Percentiles rank a stretch among this genome's conserved stretches.
These are phyloP conservation scores for Neurospora pannonica DNA, from an alignment of 495 filamentous ascomycete species.

Conservation along the genomic window DNA sequence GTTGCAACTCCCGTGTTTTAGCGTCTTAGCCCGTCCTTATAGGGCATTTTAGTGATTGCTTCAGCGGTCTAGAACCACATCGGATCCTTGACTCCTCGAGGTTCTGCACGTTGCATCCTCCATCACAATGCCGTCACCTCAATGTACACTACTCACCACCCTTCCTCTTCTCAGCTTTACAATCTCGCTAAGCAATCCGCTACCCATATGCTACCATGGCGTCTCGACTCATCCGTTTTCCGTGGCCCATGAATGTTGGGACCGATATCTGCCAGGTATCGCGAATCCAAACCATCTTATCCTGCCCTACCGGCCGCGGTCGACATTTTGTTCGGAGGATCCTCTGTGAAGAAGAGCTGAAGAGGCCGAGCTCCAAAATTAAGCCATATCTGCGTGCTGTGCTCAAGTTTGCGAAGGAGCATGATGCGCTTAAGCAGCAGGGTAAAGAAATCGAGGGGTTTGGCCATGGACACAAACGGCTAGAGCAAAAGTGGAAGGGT, in stretches of 20 bases:
- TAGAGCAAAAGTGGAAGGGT: not conserved
- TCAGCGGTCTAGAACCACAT: not conserved
- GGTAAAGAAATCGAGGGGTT: not conserved
- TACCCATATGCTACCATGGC: not conserved
- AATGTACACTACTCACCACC: not conserved
- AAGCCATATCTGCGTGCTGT: not conserved
- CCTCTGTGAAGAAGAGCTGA: constrained; percentile 29
- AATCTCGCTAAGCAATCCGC: not conserved
- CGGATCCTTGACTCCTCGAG: not conserved
- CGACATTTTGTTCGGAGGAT: constrained; percentile 31
- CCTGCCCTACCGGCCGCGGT: constrained; percentile 4
- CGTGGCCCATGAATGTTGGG: constrained; percentile 40
- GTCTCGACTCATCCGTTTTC: constrained; percentile 26
- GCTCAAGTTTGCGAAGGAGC: not conserved
- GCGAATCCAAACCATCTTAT: constrained; percentile 33
- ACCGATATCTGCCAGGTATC: constrained; percentile 46
- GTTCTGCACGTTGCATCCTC: not conserved
- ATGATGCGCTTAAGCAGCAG: not conserved
- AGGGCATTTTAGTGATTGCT: not conserved
- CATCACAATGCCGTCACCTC: not conserved
- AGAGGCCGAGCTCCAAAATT: not conserved
- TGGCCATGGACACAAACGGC: not conserved
- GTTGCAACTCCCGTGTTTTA: not conserved
- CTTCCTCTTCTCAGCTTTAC: not conserved
- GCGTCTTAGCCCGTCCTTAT: not conserved